Base-by-base conservation (phyloP, 441 rosid genomes). In the Syzygium malaccense region DNA sequence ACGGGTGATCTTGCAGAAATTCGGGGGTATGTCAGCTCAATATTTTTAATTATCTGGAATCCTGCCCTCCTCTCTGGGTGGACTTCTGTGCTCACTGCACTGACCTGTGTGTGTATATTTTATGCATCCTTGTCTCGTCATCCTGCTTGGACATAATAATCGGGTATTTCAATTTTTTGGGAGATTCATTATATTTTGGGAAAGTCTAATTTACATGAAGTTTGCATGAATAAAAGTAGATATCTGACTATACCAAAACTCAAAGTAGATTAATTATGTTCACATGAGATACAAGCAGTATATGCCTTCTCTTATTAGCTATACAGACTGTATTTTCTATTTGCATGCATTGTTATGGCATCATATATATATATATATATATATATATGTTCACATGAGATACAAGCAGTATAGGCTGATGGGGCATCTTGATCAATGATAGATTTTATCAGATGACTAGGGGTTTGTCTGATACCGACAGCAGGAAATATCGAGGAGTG, bases 1-100 rank as follows among this genome's bases (percentile, higher is more conserved):
- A 96, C 96, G 9, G 94, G 94, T 68, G 93, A 93, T 91, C 96
- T 95, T 89, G 94, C 95, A 91, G 97, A 94, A 91, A 96, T 96
- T 56, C 93, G 98, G 88, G 92, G 98, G 97, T 96, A 87, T 90
- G 94, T 51, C 41, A 68, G 66, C 66, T 60, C 32, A 60, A 23
- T 37, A 23, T 75, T 75, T 71, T 20, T 37, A 41, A 37, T 75
- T 41, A 75, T 37, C 28, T 75, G n/a, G 48, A 37, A 37, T 11
- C 48, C 49, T 41, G 28, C 6, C n/a, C 51, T 75, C n/a, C 51
- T 75, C 8, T 26, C 26, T 75, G 12, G 20, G 83, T 25, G 45
- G 51, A 45, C 51, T 75, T 75, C 51, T 37, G 51, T 75, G 51
- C 83, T 37, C 51, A 23, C 83, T 12, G 83, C 49, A 37, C n/a